These are phyloP conservation scores for Moesziomyces sp. DNA, from an alignment of 1,284 basidiomycete species.

Conservation along the genomic window DNA sequence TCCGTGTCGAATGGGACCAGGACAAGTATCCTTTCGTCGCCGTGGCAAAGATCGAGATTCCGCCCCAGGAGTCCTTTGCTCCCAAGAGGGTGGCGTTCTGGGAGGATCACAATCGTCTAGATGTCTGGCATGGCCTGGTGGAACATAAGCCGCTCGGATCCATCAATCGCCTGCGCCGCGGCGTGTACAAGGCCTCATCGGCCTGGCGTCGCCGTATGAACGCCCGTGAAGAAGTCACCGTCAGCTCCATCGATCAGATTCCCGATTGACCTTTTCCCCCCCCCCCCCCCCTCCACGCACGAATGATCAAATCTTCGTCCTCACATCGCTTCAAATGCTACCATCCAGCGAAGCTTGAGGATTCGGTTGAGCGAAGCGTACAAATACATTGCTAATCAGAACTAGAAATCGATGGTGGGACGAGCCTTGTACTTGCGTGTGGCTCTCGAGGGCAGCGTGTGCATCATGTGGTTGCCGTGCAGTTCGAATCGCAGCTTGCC, in stretches of 20 bases:
- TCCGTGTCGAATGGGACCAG: constrained; percentile 49
- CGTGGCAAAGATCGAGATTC: constrained; percentile 50
- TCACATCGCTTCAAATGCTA: no score
- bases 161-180: constrained; percentile 55
- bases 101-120: constrained; percentile 55
- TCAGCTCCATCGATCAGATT: constrained; percentile 35
- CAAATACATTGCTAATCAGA: not conserved
- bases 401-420: constrained; percentile 45
- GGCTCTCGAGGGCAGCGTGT: constrained; percentile 42
- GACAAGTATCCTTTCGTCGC: constrained; percentile 57
- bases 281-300: no score
- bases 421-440: constrained; percentile 48
- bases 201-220: constrained; percentile 29
- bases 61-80: constrained; percentile 54
- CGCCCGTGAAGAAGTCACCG: constrained; percentile 29
- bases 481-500: constrained; percentile 36
- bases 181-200: constrained; percentile 45
- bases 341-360: no score
- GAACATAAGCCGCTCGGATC: constrained; percentile 55
- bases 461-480: constrained; percentile 54
- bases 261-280: constrained; percentile 15
- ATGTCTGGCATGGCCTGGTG: constrained; percentile 56
- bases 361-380: not conserved
- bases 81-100: constrained; percentile 52
- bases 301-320: no score